A percentile compares a stretch with the other conserved stretches of the same genome.
Conservation (phyloP, 1,284 basidiomycete species). For the Inonotus obliquus region DNA sequence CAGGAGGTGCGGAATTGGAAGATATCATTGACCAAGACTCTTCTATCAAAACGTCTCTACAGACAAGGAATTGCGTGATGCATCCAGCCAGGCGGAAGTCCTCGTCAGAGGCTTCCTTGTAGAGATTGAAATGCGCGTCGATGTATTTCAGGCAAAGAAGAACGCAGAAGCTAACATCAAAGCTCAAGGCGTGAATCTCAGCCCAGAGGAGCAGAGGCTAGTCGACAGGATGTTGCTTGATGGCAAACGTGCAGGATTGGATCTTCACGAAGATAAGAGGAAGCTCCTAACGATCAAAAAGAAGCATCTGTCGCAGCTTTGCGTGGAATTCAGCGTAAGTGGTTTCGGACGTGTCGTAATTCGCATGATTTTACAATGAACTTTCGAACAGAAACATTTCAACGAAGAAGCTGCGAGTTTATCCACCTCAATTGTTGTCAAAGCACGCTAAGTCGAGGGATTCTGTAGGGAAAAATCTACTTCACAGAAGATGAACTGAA, state of each 20-base stretch:
- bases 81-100: conserved; percentile 68
- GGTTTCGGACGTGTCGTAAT: not conserved
- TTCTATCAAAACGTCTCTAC: conserved; percentile 81
- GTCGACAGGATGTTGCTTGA: conserved; percentile 76
- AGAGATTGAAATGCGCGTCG: conserved; percentile 70
- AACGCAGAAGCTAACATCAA: conserved; percentile 65
- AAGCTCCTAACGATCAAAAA: conserved; percentile 52
- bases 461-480: conserved; percentile 48
- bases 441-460: not conserved
- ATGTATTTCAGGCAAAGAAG: conserved; percentile 68
- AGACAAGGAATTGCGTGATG: conserved; percentile 66
- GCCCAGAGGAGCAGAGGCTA: conserved; percentile 63
- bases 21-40: no score
- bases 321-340: conserved; percentile 69
- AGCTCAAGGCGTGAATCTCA: conserved; percentile 52
- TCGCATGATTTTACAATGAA: not conserved
- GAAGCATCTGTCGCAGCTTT: conserved; percentile 67
- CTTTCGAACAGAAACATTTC: conserved; percentile 67
- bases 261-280: conserved; percentile 60
- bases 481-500: conserved; percentile 72
- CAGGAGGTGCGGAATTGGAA: no score
- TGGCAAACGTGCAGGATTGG: conserved; percentile 70
- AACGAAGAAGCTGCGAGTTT: conserved; percentile 72
- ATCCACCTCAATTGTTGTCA: not conserved
- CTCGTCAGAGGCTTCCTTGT: conserved; percentile 62